Percentiles rank a stretch among this genome's conserved stretches.
Conservation (phyloP, 2,329 filamentous ascomycete species). For the Fusarium cyanostomum region DNA sequence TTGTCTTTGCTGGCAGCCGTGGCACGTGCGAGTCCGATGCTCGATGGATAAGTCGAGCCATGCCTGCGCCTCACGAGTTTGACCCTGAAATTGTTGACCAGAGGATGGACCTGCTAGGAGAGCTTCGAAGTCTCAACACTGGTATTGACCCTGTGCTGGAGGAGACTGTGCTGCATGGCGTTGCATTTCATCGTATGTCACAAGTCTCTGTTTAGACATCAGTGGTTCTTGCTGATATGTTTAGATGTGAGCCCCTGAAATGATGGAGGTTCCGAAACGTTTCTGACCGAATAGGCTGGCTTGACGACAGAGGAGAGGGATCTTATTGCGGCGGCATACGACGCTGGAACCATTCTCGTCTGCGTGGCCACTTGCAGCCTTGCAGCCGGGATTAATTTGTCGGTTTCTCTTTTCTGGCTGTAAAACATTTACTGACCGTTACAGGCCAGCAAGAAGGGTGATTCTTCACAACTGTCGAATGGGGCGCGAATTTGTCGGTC, state of each 20-base stretch:
- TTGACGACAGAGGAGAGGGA: slow-evolving; percentile 81
- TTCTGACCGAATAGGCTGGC: slow-evolving; percentile 60
- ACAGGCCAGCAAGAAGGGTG: slow-evolving; percentile 71
- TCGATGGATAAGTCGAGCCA: slow-evolving; percentile 71
- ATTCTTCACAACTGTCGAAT: slow-evolving; percentile 80
- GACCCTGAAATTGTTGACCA: slow-evolving; percentile 62
- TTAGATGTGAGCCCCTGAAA: slow-evolving; percentile 51
- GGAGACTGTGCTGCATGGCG: slow-evolving; percentile 71
- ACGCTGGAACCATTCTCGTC: slow-evolving; percentile 72
- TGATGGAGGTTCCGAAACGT: not conserved
- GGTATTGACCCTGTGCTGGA: slow-evolving; percentile 73
- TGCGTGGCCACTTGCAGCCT: slow-evolving; percentile 82
- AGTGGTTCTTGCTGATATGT: slow-evolving; percentile 8
- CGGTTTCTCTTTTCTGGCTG: slow-evolving; percentile 14
- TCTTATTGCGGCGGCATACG: slow-evolving; percentile 75
- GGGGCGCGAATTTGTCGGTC: slow-evolving; percentile 79
- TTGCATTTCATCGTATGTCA: slow-evolving; percentile 74
- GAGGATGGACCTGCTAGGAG: slow-evolving; percentile 70
- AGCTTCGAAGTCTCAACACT: slow-evolving; percentile 71
- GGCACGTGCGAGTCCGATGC: slow-evolving; percentile 74
- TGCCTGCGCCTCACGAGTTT: slow-evolving; percentile 62
- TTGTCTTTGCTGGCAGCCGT: slow-evolving; percentile 79
- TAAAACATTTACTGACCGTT: slow-evolving; percentile 13
- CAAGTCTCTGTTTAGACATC: not conserved
- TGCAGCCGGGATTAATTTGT: slow-evolving; percentile 83